Evolutionary conservation across 2,329 filamentous ascomycete genomes (phyloP), one percentile per base, ranked within the genome.

Genomic region (Talaromyces rugulosus): DNA sequence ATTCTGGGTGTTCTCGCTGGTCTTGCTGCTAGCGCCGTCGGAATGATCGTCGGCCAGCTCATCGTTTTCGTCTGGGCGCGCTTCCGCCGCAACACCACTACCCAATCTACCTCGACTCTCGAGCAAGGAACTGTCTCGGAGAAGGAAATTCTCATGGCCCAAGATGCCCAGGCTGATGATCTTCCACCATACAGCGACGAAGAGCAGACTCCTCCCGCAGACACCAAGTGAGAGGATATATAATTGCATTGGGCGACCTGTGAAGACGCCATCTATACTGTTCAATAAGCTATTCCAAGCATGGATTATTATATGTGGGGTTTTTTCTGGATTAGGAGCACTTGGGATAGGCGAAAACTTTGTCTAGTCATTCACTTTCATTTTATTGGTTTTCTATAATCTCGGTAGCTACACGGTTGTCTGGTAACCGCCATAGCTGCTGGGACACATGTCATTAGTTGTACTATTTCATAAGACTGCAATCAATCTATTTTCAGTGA

Each of bases 31-130:
- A 78, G 76, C 63, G 77, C 76, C 9, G 65, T 82, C 51, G 80
- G 79, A 54, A 79, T 81, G 76, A 67, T 82, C n/a, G 71, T 81
- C 52, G 79, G 79, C 33, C 78, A 81, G 68, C 66, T 74, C 33
- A 72, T 80, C 50, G 72, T 79, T 33, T 80, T 77, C 68, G 56
- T 81, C 53, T 81, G 80, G 78, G 70, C 74, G 56, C 75, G 74
- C 61, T 75, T 73, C 66, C 76, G 73, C 56, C 73, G 74, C 27
- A 69, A 69, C 55, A 64, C 68, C 30, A 65, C 31, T 61, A 67
- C 31, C 47, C 69, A 72, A 51, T 66, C 69, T 59, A 65, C 66
- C 58, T 66, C 69, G 47, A 67, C 68, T 40, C 65, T 70, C 61
- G 76, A 78, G 62, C 66, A 72, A 36, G 77, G 74, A 18, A 71